A percentile compares a stretch with the other conserved stretches of the same genome.
Evolutionary conservation across 495 filamentous ascomycete genomes (phyloP).

Genomic region (Neurospora sp.): DNA sequence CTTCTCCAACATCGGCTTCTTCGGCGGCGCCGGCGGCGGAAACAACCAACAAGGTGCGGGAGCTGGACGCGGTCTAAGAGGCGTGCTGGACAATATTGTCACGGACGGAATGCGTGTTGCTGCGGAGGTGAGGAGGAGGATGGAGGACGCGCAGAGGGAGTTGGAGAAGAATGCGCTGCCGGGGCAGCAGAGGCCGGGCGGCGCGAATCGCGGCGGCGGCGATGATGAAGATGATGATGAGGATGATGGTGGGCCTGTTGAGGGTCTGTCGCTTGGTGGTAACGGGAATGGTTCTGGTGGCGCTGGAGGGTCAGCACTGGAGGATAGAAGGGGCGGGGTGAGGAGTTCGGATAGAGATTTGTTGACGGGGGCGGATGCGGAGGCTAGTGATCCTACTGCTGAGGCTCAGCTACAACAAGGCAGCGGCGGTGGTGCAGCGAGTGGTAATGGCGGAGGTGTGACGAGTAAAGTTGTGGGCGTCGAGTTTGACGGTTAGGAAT

Average conservation of each 20-base stretch:
- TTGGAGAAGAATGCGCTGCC: constrained; percentile 65
- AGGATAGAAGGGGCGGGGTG: constrained; percentile 50
- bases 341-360: constrained; percentile 67
- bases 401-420: not conserved
- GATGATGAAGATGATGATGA: constrained; percentile 70
- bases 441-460: constrained; percentile 9
- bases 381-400: constrained; percentile 32
- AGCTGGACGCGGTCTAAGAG: constrained; percentile 71
- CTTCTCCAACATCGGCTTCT: constrained; percentile 58
- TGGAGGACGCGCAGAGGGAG: constrained; percentile 87
- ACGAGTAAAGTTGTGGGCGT: constrained; percentile 26
- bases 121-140: constrained; percentile 74
- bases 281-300: not conserved
- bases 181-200: constrained; percentile 26
- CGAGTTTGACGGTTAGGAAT: constrained; percentile 25
- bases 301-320: constrained; percentile 27
- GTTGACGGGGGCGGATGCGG: constrained; percentile 69
- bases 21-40: constrained; percentile 21
- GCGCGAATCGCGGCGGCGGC: constrained; percentile 44
- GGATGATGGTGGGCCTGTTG: constrained; percentile 26
- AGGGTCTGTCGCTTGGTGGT: constrained; percentile 2
- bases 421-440: constrained; percentile 10
- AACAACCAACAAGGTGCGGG: constrained; percentile 43
- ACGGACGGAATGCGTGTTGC: constrained; percentile 94
- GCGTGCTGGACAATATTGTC: constrained; percentile 93